A percentile compares a stretch with the other conserved stretches of the same genome.
phyloP scores from a whole-genome alignment of 306 rosid species.

The Abrus precatorius region DNA sequence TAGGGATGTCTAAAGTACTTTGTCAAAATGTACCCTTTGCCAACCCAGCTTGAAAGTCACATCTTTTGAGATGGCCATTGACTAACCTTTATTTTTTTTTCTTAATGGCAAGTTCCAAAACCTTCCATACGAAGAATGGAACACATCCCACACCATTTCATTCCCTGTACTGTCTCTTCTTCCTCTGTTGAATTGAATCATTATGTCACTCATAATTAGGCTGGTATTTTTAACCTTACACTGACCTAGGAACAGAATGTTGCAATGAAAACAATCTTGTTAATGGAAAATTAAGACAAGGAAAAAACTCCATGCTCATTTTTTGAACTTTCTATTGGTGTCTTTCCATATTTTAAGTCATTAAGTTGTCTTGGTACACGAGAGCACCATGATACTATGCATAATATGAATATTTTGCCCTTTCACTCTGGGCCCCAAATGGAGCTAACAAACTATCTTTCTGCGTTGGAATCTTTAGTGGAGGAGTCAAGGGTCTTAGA shows the following conservation, averaged over 20 bases:
- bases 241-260: background rate
- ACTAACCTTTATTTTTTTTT: constrained; percentile 64
- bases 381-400: constrained; percentile 56
- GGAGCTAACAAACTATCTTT: constrained; percentile 55
- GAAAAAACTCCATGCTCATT: background rate
- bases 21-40: constrained; percentile 48
- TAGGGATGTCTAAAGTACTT: constrained; percentile 52
- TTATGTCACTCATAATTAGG: too few species aligned
- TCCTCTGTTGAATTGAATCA: background rate
- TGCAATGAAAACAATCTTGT: background rate
- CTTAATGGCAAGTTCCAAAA: constrained; percentile 49
- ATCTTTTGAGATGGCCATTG: constrained; percentile 74
- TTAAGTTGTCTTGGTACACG: constrained; percentile 40
- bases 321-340: background rate
- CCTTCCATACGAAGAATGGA: constrained; percentile 33
- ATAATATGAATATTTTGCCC: constrained; percentile 43
- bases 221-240: background rate
- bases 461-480: constrained; percentile 65
- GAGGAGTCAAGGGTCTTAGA: constrained; percentile 79
- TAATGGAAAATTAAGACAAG: constrained; percentile 19
- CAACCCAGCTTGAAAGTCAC: constrained; percentile 50
- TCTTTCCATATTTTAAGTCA: background rate
- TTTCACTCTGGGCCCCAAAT: constrained; percentile 58
- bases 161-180: background rate
- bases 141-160: constrained; percentile 30